Conservation (phyloP, 495 filamentous ascomycete genomes). For the Talaromyces adpressus region DNA sequence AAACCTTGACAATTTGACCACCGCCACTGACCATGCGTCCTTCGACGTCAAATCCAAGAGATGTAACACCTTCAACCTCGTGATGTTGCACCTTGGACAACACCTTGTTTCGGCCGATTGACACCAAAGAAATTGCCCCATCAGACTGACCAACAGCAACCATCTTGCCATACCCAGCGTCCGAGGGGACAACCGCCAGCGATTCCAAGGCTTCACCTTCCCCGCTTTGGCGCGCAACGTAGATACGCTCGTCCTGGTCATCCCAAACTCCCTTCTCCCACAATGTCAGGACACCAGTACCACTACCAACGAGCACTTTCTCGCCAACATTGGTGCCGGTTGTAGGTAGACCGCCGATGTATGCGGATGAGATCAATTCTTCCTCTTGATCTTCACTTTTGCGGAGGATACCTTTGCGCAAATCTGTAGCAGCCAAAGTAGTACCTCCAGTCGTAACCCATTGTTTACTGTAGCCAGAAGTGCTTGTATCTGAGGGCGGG, state of each 20-base stretch:
- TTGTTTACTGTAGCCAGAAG: conserved; percentile 81
- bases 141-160: conserved; percentile 71
- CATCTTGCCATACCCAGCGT: conserved; percentile 58
- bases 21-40: conserved; percentile 83
- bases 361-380: conserved; percentile 72
- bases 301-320: conserved; percentile 74
- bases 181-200: conserved; percentile 58
- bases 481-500: conserved; percentile 67
- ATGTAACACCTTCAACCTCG: conserved; percentile 74
- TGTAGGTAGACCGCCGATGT: conserved; percentile 60
- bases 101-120: conserved; percentile 52
- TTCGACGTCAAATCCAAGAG: conserved; percentile 71
- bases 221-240: conserved; percentile 49
- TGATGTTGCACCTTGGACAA: conserved; percentile 62
- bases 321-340: conserved; percentile 58
- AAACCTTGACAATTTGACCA: conserved; percentile 77
- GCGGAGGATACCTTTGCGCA: conserved; percentile 73
- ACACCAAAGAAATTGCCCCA: conserved; percentile 51
- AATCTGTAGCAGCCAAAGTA: conserved; percentile 81
- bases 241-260: conserved; percentile 83
- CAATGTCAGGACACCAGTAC: conserved; percentile 72
- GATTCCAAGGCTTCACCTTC: conserved; percentile 67
- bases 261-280: conserved; percentile 95
- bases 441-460: conserved; percentile 89
- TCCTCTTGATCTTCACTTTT: conserved; percentile 91